Evolutionary conservation across 257 asterid species (phyloP).

Genomic region (Solanum stenotomum): DNA sequence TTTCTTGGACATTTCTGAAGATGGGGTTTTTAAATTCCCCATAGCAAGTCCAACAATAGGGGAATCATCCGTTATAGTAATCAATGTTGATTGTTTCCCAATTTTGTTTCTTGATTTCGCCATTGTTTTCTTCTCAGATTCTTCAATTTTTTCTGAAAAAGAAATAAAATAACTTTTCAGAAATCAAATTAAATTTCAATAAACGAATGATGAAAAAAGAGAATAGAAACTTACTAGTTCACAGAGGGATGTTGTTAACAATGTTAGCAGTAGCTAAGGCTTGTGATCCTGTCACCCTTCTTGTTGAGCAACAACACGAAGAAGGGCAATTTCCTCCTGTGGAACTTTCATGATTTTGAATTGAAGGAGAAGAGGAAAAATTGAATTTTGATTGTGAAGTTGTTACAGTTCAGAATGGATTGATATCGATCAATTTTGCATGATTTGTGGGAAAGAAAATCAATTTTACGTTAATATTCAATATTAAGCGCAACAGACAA

Average conservation of each 20-base stretch:
- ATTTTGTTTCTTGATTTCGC: constrained; percentile 2
- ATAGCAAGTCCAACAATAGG: constrained; percentile 86
- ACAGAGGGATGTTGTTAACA: constrained; percentile 1
- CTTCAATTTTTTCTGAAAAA: constrained; percentile 15
- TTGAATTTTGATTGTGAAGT: no score
- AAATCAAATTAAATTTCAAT: neutral
- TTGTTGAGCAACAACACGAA: no score
- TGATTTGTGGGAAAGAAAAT: no score
- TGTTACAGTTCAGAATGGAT: no score
- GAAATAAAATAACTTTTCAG: neutral
- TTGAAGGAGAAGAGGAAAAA: no score
- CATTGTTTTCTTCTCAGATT: constrained; percentile 7
- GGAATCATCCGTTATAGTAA: constrained; percentile 79
- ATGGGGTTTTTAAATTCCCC: constrained; percentile 61
- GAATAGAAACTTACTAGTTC: constrained; percentile 16
- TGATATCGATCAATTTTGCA: no score
- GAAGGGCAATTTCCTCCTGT: no score
- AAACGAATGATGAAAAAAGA: neutral
- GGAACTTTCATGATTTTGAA: no score
- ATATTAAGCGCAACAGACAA: no score
- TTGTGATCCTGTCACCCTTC: no score
- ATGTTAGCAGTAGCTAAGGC: constrained; percentile 30
- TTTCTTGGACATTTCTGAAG: constrained; percentile 55
- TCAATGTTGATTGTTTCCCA: constrained; percentile 45
- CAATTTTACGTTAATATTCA: no score